Base-by-base conservation (phyloP, 2,329 filamentous ascomycete species). In the Sporothrix dimorphospora region DNA sequence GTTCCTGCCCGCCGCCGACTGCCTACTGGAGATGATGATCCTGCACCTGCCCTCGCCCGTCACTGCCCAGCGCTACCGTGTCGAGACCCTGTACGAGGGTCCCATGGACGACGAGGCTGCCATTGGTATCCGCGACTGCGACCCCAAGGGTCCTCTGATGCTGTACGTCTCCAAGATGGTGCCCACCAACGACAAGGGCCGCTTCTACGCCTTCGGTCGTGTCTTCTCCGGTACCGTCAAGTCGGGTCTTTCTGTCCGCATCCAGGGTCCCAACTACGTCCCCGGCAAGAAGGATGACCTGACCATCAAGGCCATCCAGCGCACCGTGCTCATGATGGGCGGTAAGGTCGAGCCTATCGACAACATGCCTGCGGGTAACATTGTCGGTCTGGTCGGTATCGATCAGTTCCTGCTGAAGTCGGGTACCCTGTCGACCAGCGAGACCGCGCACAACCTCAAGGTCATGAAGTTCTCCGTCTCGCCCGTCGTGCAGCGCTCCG, bases 381-480 rank as follows among this genome's bases (percentile, higher is more conserved):
- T 99, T 89, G 92, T 98, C 81, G 96, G 96, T 90, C 90, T 99
- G 81, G 96, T 99, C 82, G 96, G 96, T 91, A 94, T 99, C 80
- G 96, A 99, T 84, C 96, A 99, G 91, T 99, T 98, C 93, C 89
- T 99, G 89, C 94, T 99, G 89, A 99, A 99, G 92, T 98, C 96
- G 83, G 96, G 96, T 92, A 99, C 96, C 81, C 92, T 99, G 80
- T 97, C 94, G 86, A 98, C 95, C 83, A 91, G 89, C 82, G 96
- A 99, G 79, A 97, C 94, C 77, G 95, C 96, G 83, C 96, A 99
- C 92, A 99, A 99, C 92, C 88, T 99, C 81, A 98, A 98, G 92
- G 96, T 99, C 87, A 99, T 99, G 96, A 98, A 98, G 90, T 99
- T 99, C 92, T 99, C 96, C 82, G 96, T 99, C 83, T 98, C 96